Evolutionary conservation across 306 rosid genomes (phyloP).

Genomic region (Gillenia trifoliata): DNA sequence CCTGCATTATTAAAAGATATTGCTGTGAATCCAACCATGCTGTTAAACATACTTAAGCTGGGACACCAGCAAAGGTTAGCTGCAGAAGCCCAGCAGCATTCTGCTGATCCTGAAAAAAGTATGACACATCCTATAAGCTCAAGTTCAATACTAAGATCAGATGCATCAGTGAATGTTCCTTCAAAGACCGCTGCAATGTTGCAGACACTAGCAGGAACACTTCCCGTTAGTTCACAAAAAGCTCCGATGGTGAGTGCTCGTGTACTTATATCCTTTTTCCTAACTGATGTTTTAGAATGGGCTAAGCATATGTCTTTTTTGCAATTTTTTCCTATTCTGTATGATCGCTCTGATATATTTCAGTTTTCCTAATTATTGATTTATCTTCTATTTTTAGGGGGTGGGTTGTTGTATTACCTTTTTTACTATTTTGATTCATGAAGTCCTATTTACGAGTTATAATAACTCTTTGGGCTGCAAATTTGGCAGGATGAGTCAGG

Average conservation of each 20-base stretch:
- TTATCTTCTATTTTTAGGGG: not conserved
- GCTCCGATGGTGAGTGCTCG: constrained; percentile 50
- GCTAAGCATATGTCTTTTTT: not conserved
- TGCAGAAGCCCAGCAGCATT: constrained; percentile 49
- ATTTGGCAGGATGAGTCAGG: constrained; percentile 49
- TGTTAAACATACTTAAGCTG: constrained; percentile 47
- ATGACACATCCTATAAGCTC: constrained; percentile 15
- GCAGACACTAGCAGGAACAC: constrained; percentile 53
- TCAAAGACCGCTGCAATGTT: constrained; percentile 36
- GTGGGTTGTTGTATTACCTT: not conserved
- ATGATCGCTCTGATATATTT: not conserved
- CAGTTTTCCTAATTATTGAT: not conserved
- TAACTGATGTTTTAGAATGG: not conserved
- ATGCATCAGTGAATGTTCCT: constrained; percentile 43
- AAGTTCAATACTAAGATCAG: constrained; percentile 39
- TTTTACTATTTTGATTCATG: not conserved
- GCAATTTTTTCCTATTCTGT: not conserved
- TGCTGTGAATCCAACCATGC: constrained; percentile 76
- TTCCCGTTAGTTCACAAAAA: constrained; percentile 36
- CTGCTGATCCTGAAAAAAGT: constrained; percentile 40
- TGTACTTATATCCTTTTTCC: not conserved
- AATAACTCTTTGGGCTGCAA: constrained; percentile 21
- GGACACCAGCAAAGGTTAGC: constrained; percentile 53
- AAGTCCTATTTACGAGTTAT: not conserved
- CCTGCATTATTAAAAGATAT: constrained; percentile 61